Conservation (phyloP, 768 basidiomycete genomes). For the Mycena galericulata region DNA sequence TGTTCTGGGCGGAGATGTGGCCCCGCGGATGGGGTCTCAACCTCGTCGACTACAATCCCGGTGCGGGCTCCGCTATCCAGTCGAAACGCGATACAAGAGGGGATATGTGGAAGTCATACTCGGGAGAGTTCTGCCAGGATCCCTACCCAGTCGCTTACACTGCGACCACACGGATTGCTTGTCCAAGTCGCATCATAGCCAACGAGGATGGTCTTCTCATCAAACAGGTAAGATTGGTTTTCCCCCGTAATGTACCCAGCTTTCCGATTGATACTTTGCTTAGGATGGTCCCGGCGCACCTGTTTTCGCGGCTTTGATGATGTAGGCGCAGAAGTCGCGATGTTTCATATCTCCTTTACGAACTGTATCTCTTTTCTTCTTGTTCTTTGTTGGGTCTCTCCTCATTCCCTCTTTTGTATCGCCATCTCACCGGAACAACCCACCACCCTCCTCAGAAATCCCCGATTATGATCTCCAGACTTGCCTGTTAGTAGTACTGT, state of each 20-base stretch:
- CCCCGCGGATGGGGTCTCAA: slow-evolving; percentile 6
- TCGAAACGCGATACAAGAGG: neutral
- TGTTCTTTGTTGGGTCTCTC: neutral
- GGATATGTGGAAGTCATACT: neutral
- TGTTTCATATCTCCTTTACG: too few species aligned
- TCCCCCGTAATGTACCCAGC: neutral
- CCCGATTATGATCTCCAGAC: neutral
- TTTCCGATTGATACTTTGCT: neutral
- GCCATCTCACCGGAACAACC: neutral
- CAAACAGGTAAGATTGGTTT: slow-evolving; percentile 9
- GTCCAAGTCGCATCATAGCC: slow-evolving; percentile 4
- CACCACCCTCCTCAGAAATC: neutral
- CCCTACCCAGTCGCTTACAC: slow-evolving; percentile 4
- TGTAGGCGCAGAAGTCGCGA: neutral
- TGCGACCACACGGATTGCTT: neutral
- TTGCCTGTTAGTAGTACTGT: neutral
- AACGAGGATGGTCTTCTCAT: slow-evolving; percentile 22
- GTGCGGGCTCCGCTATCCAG: neutral
- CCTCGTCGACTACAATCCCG: slow-evolving; percentile 16
- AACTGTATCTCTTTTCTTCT: neutral
- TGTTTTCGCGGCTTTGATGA: slow-evolving; percentile 12
- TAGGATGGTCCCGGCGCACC: neutral
- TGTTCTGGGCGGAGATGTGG: slow-evolving; percentile 17
- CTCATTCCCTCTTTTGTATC: neutral
- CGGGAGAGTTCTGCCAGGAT: neutral